phyloP scores from a whole-genome alignment of 148 eudicot genomes.

The Rhododendron molle region DNA sequence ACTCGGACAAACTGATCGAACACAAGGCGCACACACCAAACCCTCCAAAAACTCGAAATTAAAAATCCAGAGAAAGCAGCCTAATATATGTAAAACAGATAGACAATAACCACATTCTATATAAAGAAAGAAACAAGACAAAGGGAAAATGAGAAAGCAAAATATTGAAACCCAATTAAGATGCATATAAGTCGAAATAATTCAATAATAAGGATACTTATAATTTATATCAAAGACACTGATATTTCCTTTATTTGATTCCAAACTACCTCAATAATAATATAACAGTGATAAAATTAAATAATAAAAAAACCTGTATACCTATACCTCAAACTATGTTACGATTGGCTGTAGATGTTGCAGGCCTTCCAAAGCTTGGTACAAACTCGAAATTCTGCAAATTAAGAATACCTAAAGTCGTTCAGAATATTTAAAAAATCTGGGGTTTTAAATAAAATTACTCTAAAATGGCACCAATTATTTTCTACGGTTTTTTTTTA shows the following conservation, averaged over 20 bases:
- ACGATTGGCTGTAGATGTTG: not conserved
- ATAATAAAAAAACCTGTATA: too few relatives aligned
- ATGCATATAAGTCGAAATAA: too few relatives aligned
- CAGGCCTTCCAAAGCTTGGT: conserved; percentile 4
- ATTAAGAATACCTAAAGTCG: not conserved
- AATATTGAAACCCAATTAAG: too few relatives aligned
- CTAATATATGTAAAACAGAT: too few relatives aligned
- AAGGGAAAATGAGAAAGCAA: too few relatives aligned
- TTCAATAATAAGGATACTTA: too few relatives aligned
- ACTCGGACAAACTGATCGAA: too few relatives aligned
- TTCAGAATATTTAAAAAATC: not conserved
- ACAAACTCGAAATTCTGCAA: conserved; percentile 8
- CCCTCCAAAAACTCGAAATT: too few relatives aligned
- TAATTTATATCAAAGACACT: not conserved
- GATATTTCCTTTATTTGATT: not conserved
- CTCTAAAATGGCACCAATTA: not conserved
- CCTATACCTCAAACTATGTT: not conserved
- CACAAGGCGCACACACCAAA: too few relatives aligned
- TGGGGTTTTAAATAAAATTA: not conserved
- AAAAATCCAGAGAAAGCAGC: too few relatives aligned
- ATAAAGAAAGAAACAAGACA: too few relatives aligned
- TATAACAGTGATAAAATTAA: not conserved
- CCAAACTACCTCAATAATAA: not conserved
- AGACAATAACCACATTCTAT: not conserved
- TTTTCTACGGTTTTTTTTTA: not conserved